A percentile compares a stretch with the other conserved stretches of the same genome.
phyloP scores from a whole-genome alignment of 805 yeast genomes.

The Lipomyces mesembrius region DNA sequence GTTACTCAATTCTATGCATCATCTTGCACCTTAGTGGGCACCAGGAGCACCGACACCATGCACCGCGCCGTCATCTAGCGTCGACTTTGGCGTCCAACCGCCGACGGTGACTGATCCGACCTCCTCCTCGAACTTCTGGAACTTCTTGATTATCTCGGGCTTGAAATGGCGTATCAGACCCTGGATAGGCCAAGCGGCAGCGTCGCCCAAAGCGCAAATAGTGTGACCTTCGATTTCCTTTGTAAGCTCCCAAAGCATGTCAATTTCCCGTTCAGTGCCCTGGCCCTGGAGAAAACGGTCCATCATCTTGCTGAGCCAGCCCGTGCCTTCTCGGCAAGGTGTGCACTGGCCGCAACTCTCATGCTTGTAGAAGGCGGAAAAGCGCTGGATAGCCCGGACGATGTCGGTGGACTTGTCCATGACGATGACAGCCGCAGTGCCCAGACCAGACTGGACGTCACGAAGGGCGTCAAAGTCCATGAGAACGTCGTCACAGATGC shows the following conservation, averaged over 20 bases:
- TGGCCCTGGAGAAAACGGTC: constrained; percentile 78
- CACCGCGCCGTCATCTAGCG: constrained; percentile 65
- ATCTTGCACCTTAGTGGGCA: constrained; percentile 12
- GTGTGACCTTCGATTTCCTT: constrained; percentile 91
- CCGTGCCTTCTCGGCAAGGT: constrained; percentile 92
- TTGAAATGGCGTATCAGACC: constrained; percentile 84
- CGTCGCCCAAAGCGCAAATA: constrained; percentile 90
- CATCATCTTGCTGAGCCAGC: constrained; percentile 84
- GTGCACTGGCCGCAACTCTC: constrained; percentile 96
- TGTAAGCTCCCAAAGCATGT: constrained; percentile 80
- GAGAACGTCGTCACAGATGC: constrained; percentile 65
- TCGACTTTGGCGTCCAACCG: constrained; percentile 74
- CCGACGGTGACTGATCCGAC: constrained; percentile 63
- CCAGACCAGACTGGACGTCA: constrained; percentile 85
- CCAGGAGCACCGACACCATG: constrained; percentile 51
- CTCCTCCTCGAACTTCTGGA: constrained; percentile 60
- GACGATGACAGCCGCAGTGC: constrained; percentile 92
- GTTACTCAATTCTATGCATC: background rate
- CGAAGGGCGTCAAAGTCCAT: constrained; percentile 89
- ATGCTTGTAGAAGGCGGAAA: constrained; percentile 83
- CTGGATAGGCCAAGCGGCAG: constrained; percentile 93
- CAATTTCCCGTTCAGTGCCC: constrained; percentile 80
- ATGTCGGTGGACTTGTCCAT: constrained; percentile 87
- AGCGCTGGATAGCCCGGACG: constrained; percentile 82
- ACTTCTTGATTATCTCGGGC: constrained; percentile 79